Evolutionary conservation across 1,284 basidiomycete species (phyloP), one percentile per base, ranked within the genome.

Genomic region (Melanopsichium pennsylvanicum): DNA sequence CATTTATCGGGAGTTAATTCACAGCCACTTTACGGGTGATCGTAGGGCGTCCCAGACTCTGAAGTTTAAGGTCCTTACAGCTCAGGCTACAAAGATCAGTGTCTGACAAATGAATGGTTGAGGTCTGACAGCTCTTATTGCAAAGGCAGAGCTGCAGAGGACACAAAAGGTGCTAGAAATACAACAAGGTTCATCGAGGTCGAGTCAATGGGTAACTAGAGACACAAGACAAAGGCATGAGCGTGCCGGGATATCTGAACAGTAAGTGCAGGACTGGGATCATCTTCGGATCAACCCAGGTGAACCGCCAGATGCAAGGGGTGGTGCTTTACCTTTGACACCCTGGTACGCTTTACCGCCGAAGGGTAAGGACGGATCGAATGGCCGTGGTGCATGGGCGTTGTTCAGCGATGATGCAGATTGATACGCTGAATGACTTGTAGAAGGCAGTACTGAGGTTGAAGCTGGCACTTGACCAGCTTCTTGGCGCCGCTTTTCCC

Each of bases 281-380:
- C 50, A 66, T n/a, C 62, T 40, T 23, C 66, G 45, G 2, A 56
- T 45, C 26, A 69, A 27, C 4, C 55, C 47, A 7, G 59, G 55
- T 9, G 46, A 50, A n/a, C 50, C 55, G 16, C 55, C 66, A 15
- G 59, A 51, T 11, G 23, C 21, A 8, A 69, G 46, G 18, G 66
- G 66, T 11, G 66, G 66, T 7, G 66, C 66, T 22, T 51, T 69
- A 26, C 66, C 66, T 27, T 62, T 57, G 37, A 60, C 22, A 12
- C 66, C 66, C 7, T 49, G 56, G n/a, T 69, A 69, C 1, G 66
- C 66, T 55, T 63, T 56, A n/a, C 66, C 66, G 6, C 59, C 60
- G 21, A 59, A 55, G 12, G 60, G 55, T 33, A 58, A 8, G 16
- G 58, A 50, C 3, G 58, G 31, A 16, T 68, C 43, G 43, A 37